Conservation (phyloP, 495 filamentous ascomycete genomes). For the Saxophila tyrrhenica region DNA sequence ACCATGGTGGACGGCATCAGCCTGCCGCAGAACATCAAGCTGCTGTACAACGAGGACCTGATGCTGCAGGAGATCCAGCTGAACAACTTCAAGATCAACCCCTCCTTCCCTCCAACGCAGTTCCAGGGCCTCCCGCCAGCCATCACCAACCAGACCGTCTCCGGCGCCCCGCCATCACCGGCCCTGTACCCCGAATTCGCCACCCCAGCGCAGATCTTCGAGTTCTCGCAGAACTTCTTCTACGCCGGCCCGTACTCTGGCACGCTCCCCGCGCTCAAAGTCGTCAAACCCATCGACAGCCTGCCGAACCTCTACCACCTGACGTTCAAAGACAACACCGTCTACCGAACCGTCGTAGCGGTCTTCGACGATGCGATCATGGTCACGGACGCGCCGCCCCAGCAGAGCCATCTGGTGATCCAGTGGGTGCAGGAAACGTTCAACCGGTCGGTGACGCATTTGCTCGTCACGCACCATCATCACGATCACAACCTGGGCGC, state of each 20-base stretch:
- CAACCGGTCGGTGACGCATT: conserved; percentile 6
- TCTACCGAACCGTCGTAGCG: not conserved
- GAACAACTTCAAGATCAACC: conserved; percentile 1
- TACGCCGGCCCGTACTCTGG: conserved; percentile 1
- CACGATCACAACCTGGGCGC: conserved; percentile 13
- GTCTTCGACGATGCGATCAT: conserved; percentile 5
- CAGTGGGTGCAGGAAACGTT: conserved; percentile 1
- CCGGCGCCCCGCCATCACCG: not conserved
- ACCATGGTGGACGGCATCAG: not conserved
- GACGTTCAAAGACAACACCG: not conserved
- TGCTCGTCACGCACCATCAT: conserved; percentile 15
- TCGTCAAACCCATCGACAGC: not conserved
- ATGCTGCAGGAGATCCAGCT: conserved; percentile 2
- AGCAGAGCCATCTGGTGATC: not conserved
- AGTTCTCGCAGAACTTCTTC: conserved; percentile 1
- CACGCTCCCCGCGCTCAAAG: not conserved
- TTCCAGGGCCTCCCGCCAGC: not conserved
- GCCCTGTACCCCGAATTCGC: not conserved
- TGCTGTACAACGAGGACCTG: conserved; percentile 2
- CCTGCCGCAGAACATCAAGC: not conserved
- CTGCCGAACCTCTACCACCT: not conserved
- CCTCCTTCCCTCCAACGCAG: not conserved
- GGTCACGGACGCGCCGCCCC: conserved; percentile 2
- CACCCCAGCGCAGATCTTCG: conserved; percentile 1
- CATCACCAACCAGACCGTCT: not conserved